phyloP scores from a whole-genome alignment of 805 yeast genomes.

The Yarrowia sp. region DNA sequence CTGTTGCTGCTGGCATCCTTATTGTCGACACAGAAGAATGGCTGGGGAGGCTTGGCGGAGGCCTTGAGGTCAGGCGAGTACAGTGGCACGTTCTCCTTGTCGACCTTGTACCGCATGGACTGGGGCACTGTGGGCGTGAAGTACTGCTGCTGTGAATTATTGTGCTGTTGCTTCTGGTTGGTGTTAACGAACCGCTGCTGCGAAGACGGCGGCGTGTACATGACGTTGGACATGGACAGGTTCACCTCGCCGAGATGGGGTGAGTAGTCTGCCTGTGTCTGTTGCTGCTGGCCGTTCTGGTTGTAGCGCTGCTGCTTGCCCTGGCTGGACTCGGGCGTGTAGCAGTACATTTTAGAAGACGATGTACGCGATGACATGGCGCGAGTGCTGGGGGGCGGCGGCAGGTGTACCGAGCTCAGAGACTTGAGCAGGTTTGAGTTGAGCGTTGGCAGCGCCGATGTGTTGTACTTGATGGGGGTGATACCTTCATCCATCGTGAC shows the following conservation, averaged over 20 bases:
- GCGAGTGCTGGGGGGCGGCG: constrained; percentile 41
- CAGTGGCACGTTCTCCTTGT: constrained; percentile 12
- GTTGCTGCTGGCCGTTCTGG: constrained; percentile 10
- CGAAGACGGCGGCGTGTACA: constrained; percentile 25
- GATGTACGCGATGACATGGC: constrained; percentile 15
- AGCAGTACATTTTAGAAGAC: constrained; percentile 23
- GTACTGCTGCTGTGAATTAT: constrained; percentile 5
- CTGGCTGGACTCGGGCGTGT: constrained; percentile 22
- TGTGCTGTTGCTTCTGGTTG: background rate
- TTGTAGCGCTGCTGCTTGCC: constrained; percentile 23
- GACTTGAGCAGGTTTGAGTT: constrained; percentile 39
- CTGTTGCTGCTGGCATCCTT: background rate
- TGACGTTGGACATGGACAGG: constrained; percentile 15
- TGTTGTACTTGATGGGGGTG: constrained; percentile 24
- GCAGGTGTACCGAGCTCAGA: constrained; percentile 42
- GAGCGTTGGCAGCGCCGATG: constrained; percentile 25
- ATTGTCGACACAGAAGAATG: constrained; percentile 9
- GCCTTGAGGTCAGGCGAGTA: constrained; percentile 22
- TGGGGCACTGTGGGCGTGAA: constrained; percentile 22
- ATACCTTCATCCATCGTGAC: constrained; percentile 21
- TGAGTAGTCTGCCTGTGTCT: constrained; percentile 10
- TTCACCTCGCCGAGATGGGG: constrained; percentile 15
- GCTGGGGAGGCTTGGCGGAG: constrained; percentile 10
- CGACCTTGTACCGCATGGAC: constrained; percentile 19
- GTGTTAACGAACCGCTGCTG: constrained; percentile 24